Conservation (phyloP, 2,329 filamentous ascomycete genomes). For the Talaromyces sp. region DNA sequence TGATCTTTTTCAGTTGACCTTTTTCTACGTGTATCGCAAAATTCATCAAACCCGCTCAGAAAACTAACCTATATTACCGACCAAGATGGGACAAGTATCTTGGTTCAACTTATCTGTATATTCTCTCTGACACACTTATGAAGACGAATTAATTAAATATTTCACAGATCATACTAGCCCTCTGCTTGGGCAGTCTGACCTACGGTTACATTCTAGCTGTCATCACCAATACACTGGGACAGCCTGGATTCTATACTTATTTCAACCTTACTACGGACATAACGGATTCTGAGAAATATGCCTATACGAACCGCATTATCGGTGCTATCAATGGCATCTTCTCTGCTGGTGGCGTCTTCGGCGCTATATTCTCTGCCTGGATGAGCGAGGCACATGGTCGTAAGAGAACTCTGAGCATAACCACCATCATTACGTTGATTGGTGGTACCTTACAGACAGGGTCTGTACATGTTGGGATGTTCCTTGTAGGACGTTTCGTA, state of each 20-base stretch:
- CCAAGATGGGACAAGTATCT: background rate
- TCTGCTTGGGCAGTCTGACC: background rate
- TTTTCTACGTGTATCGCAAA: background rate
- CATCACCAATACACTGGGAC: background rate
- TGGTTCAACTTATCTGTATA: background rate
- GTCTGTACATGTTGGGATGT: background rate
- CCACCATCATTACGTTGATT: background rate
- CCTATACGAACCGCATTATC: background rate
- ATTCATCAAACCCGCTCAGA: background rate
- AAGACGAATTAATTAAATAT: background rate
- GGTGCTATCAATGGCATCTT: constrained; percentile 1
- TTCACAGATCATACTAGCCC: background rate
- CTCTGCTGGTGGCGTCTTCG: background rate
- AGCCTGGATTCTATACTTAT: background rate
- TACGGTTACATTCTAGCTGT: background rate
- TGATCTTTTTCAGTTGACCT: background rate
- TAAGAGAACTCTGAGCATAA: background rate
- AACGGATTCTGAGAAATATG: background rate
- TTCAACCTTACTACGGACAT: background rate
- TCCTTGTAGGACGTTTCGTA: background rate
- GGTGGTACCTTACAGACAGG: background rate
- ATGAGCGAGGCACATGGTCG: background rate
- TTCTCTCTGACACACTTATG: background rate
- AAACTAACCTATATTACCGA: background rate
- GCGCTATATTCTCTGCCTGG: background rate